Conservation (phyloP, 257 asterid genomes). For the Gentiana straminea region DNA sequence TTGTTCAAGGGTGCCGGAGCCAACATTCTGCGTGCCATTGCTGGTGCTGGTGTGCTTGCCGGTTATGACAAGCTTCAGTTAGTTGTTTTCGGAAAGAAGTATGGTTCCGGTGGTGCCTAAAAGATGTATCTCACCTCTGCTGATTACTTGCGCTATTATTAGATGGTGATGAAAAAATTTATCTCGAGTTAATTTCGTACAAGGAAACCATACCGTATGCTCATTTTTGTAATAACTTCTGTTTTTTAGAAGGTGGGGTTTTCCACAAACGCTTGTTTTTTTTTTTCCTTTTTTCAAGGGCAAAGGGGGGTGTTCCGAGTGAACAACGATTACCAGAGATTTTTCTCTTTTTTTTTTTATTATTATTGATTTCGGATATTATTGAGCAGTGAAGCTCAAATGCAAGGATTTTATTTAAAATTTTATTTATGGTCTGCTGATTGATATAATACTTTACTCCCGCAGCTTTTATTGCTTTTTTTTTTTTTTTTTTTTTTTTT, state of each 20-base stretch:
- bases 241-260: no score
- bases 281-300: not conserved
- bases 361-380: not conserved
- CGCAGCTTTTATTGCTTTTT: no score
- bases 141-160: constrained; percentile 1
- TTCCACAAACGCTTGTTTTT: no score
- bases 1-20: constrained; percentile 93
- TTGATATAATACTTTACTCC: no score
- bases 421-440: no score
- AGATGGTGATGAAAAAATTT: constrained; percentile 50
- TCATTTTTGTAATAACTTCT: constrained; percentile 4
- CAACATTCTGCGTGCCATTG: constrained; percentile 80
- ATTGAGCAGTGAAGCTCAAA: no score
- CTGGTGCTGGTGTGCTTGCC: constrained; percentile 37
- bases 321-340: not conserved
- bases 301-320: constrained; percentile 10
- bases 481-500: no score
- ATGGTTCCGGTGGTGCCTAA: constrained; percentile 35
- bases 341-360: not conserved
- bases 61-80: constrained; percentile 75
- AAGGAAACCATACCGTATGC: not conserved
- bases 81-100: constrained; percentile 50
- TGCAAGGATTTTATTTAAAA: no score
- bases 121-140: not conserved
- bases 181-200: constrained; percentile 13